Evolutionary conservation across 2,329 filamentous ascomycete genomes (phyloP), one percentile per base, ranked within the genome.

Genomic region (Chrysosporium keratinophilum): DNA sequence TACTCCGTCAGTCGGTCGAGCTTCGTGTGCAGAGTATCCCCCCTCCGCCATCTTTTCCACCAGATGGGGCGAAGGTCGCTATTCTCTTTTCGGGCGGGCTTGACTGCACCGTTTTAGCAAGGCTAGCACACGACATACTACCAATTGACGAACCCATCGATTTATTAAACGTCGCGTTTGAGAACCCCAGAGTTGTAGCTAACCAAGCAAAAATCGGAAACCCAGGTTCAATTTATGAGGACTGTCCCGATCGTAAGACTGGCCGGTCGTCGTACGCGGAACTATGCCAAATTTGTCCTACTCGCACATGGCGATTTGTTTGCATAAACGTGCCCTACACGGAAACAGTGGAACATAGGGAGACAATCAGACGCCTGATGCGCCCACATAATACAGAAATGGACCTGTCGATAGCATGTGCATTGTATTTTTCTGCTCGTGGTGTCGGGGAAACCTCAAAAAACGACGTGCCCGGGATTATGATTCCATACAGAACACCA

Each of bases 381-480:
- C 78, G 85, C 61, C 93, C 93, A 0, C 93, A 98, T 69, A 91
- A 95, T 60, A 98, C 93, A 0, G 93, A 98, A 69, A 98, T 98
- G 93, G 93, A 98, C 63, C 76, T 98, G 0, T 98, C 93, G 2
- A 98, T 98, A 62, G 86, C 87, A 0, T 85, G 80, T 61, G 93
- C 93, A 0, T 76, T 98, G n/a, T 97, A 96, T 68, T 98, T 98
- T 72, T 89, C 93, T 5, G 84, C 91, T 0, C 80, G 88, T 39
- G 91, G 89, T 0, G 67, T 72, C 49, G 88, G 84, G 0, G 59
- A 67, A 15, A 72, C 76, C 39, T 19, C 57, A 33, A 71, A 71
- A 52, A 64, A 59, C 11, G 55, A 60, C 34, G 55, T 63, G 10
- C 54, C 60, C 2, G 14, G 57, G 10, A 53, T 61, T 3, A 44